Evolutionary conservation across 176 grass and related monocot species (phyloP).

Genomic region (Musa beccarii): DNA sequence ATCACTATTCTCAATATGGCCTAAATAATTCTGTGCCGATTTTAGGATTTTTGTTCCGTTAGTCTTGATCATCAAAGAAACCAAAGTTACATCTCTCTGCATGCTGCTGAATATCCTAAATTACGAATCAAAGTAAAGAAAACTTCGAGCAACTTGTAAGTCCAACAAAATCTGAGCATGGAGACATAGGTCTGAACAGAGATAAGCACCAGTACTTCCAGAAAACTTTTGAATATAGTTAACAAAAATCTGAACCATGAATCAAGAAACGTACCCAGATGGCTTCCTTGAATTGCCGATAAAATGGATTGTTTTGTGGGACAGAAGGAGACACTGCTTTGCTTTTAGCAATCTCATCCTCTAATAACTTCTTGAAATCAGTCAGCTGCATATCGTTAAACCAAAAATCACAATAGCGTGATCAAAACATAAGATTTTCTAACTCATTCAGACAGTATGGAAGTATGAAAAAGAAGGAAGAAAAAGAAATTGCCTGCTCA

Average conservation of each 20-base stretch:
- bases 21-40: no score
- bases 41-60: no score
- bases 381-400: constrained; percentile 26
- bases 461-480: not conserved
- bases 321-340: constrained; percentile 31
- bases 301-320: constrained; percentile 40
- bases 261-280: constrained; percentile 53
- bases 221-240: not conserved
- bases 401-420: not conserved
- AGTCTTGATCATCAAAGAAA: no score
- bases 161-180: not conserved
- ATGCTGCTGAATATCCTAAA: no score
- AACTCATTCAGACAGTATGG: not conserved
- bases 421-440: not conserved
- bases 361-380: constrained; percentile 56
- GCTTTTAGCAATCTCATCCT: constrained; percentile 45
- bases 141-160: not conserved
- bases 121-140: no score
- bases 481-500: constrained; percentile 39
- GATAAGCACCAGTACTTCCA: not conserved
- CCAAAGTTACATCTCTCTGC: no score
- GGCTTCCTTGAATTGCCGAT: constrained; percentile 67
- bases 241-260: not conserved
- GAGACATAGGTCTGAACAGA: not conserved
- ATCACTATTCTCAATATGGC: no score